phyloP scores from a whole-genome alignment of 2,329 filamentous ascomycete genomes.

The Trichoderma afroharzianum region DNA sequence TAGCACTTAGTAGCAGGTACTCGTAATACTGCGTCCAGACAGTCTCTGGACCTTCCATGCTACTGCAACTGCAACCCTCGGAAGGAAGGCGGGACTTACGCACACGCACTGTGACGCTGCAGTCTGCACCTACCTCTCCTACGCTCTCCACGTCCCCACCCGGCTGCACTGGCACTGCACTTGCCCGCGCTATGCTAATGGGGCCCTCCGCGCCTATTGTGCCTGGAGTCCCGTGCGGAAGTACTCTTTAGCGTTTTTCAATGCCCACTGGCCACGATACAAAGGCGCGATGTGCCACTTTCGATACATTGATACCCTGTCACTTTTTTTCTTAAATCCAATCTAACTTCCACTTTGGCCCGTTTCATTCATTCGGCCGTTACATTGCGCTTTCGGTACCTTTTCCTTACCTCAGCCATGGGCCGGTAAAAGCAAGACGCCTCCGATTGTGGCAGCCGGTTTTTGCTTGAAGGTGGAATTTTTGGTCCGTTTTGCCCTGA shows the following conservation, averaged over 20 bases:
- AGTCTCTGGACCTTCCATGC: neutral
- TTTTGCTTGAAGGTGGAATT: neutral
- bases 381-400: neutral
- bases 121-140: too few species aligned
- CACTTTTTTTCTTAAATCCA: neutral
- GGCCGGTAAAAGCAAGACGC: slow-evolving; percentile 1
- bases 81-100: slow-evolving; percentile 2
- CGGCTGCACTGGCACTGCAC: neutral
- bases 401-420: neutral
- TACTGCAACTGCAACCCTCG: neutral
- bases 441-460: neutral
- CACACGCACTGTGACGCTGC: slow-evolving; percentile 8
- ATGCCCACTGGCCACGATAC: neutral
- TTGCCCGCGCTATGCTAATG: neutral
- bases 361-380: neutral
- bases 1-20: too few species aligned
- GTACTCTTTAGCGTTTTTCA: neutral
- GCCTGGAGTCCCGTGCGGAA: slow-evolving; percentile 3
- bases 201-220: neutral
- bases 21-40: neutral
- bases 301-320: neutral
- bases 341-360: neutral
- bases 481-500: neutral
- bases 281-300: neutral
- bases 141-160: neutral